These are phyloP conservation scores for Fusarium longipes DNA, from an alignment of 2,329 filamentous ascomycete species.

Conservation along the genomic window DNA sequence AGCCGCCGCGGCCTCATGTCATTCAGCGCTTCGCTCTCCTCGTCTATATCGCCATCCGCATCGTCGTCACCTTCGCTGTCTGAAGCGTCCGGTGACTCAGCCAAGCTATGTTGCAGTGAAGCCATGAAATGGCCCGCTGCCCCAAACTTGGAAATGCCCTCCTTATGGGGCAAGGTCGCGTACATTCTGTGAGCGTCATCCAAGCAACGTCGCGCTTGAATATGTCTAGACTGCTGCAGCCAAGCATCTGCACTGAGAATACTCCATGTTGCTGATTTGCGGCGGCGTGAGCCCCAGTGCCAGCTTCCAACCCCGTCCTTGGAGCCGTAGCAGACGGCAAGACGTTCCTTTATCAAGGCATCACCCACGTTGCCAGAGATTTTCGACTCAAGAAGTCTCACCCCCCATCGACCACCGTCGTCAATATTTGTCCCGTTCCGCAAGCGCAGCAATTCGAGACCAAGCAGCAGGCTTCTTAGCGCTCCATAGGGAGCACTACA, in stretches of 20 bases:
- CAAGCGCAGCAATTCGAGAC: constrained; percentile 83
- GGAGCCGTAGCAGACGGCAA: constrained; percentile 84
- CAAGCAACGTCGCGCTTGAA: constrained; percentile 82
- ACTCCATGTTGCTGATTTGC: constrained; percentile 92
- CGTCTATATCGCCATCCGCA: constrained; percentile 58
- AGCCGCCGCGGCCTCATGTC: constrained; percentile 64
- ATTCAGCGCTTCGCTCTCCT: constrained; percentile 66
- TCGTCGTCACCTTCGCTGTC: constrained; percentile 55
- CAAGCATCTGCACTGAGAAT: constrained; percentile 86
- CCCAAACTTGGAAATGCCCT: constrained; percentile 64
- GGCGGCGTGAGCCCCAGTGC: constrained; percentile 75
- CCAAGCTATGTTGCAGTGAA: constrained; percentile 62
- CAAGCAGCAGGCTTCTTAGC: constrained; percentile 78
- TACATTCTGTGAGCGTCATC: constrained; percentile 73
- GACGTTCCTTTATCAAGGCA: constrained; percentile 84
- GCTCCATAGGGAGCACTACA: constrained; percentile 84
- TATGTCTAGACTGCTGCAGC: constrained; percentile 79
- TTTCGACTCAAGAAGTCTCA: constrained; percentile 80
- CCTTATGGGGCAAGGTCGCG: constrained; percentile 59
- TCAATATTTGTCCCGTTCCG: constrained; percentile 84
- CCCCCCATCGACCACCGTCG: constrained; percentile 87
- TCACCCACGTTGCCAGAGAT: constrained; percentile 81
- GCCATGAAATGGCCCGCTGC: constrained; percentile 64
- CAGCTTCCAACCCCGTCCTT: constrained; percentile 75
- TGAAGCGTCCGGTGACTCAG: constrained; percentile 57